Conservation (phyloP, 768 basidiomycete genomes). For the Leucogyrophana mollusca region DNA sequence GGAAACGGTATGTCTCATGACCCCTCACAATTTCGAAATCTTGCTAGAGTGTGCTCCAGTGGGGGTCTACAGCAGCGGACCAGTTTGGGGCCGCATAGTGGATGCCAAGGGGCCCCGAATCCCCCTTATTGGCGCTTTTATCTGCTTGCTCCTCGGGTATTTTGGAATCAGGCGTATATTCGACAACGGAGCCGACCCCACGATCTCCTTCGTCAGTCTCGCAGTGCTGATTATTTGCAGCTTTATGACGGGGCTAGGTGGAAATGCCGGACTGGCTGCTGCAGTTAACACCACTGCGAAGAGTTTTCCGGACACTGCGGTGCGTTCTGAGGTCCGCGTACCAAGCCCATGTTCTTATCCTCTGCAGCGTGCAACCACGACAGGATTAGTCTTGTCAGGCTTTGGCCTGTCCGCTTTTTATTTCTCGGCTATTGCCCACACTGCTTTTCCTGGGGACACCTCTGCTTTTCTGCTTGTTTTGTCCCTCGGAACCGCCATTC, state of each 20-base stretch:
- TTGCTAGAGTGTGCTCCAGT: constrained; percentile 36
- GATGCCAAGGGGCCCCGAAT: constrained; percentile 73
- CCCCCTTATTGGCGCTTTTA: constrained; percentile 56
- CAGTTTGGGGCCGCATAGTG: constrained; percentile 76
- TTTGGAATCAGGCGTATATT: constrained; percentile 69
- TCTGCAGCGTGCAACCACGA: constrained; percentile 67
- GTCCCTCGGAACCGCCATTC: constrained; percentile 72
- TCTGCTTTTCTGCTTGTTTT: constrained; percentile 76
- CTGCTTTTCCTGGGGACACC: constrained; percentile 74
- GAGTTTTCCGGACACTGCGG: constrained; percentile 70
- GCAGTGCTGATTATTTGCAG: constrained; percentile 56
- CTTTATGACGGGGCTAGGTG: constrained; percentile 76
- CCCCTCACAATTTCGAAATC: not conserved
- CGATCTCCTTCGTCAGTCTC: constrained; percentile 44
- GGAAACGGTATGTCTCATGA: constrained; percentile 57
- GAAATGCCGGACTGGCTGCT: constrained; percentile 67
- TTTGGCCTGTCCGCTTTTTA: constrained; percentile 91
- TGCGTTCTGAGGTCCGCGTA: constrained; percentile 31
- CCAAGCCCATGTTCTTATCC: not conserved
- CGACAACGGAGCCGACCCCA: constrained; percentile 38
- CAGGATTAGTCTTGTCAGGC: constrained; percentile 79
- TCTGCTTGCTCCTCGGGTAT: constrained; percentile 70
- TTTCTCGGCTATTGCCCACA: constrained; percentile 75
- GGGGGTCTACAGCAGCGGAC: constrained; percentile 76
- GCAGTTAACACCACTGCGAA: constrained; percentile 82